Evolutionary conservation across 179 eudicot genomes (phyloP).

Genomic region (Amaranthus tricolor): DNA sequence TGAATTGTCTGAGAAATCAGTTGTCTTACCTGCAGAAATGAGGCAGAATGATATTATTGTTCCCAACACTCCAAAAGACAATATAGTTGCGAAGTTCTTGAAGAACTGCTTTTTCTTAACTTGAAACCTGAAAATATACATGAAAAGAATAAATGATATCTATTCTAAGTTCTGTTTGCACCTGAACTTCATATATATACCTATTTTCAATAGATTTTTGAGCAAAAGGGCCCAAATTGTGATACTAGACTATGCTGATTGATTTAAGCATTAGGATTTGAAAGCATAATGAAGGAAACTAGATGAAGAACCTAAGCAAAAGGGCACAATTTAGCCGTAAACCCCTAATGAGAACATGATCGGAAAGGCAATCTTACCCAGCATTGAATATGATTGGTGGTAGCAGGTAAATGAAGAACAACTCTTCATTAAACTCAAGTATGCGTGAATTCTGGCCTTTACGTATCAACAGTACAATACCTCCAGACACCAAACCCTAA

Average conservation of each 20-base stretch:
- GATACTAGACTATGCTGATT: not conserved
- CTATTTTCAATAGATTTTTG: not conserved
- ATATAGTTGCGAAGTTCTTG: constrained; percentile 72
- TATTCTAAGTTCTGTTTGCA: not conserved
- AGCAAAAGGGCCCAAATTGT: not conserved
- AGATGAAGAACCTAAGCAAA: constrained; percentile 2
- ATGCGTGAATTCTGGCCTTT: constrained; percentile 65
- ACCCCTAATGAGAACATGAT: not conserved
- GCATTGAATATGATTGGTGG: constrained; percentile 98
- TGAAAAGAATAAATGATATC: constrained; percentile 3
- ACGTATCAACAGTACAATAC: constrained; percentile 53
- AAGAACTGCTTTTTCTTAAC: constrained; percentile 94
- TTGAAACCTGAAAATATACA: constrained; percentile 63
- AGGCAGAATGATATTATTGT: constrained; percentile 79
- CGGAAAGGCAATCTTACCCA: constrained; percentile 51
- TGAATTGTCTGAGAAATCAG: not conserved
- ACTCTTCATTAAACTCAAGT: constrained; percentile 77
- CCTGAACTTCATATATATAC: not conserved
- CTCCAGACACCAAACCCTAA: constrained; percentile 79
- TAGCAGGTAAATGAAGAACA: constrained; percentile 85
- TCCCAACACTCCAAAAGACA: constrained; percentile 76
- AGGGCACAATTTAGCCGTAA: constrained; percentile 7
- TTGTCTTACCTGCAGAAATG: constrained; percentile 59
- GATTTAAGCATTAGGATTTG: constrained; percentile 1
- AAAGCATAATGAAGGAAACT: not conserved